phyloP scores from a whole-genome alignment of 164 flowering plant species.

The Aristolochia fimbriata region DNA sequence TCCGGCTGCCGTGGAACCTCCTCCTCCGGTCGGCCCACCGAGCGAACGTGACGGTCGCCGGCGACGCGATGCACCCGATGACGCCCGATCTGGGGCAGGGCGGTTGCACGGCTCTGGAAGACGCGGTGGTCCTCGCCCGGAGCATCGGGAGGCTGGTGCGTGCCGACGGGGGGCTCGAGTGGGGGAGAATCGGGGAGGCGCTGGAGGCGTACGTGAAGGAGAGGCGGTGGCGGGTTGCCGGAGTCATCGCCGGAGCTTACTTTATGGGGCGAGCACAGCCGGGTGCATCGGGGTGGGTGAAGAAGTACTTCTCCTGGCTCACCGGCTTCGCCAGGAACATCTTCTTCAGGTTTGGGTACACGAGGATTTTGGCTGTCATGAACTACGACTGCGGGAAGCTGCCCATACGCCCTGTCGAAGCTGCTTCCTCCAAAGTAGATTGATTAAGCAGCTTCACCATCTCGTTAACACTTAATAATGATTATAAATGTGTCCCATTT shows the following conservation, averaged over 20 bases:
- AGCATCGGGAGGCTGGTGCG: slow-evolving; percentile 19
- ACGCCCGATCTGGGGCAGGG: slow-evolving; percentile 42
- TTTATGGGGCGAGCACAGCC: slow-evolving; percentile 8
- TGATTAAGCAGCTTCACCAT: too few relatives aligned
- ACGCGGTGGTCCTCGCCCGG: slow-evolving; percentile 30
- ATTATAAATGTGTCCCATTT: too few relatives aligned
- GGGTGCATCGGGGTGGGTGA: slow-evolving; percentile 5
- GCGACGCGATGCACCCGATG: slow-evolving; percentile 54
- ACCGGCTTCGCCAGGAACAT: not conserved
- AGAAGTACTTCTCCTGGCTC: slow-evolving; percentile 1
- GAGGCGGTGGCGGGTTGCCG: slow-evolving; percentile 12
- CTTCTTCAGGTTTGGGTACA: slow-evolving; percentile 2
- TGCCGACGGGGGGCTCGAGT: not conserved
- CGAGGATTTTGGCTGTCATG: not conserved
- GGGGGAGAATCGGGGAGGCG: not conserved
- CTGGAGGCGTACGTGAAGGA: slow-evolving; percentile 11
- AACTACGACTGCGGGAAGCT: slow-evolving; percentile 10
- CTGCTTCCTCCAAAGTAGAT: too few relatives aligned
- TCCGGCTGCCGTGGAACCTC: slow-evolving; percentile 32
- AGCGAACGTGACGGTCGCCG: slow-evolving; percentile 27
- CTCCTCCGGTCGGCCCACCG: slow-evolving; percentile 16
- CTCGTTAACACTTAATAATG: too few relatives aligned
- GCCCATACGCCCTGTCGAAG: not conserved
- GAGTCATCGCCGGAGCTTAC: slow-evolving; percentile 6
- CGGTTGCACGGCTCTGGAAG: slow-evolving; percentile 33